These are phyloP conservation scores for Sugiyamaella japonica DNA, from an alignment of 1,139 yeast genomes.

Conservation along the genomic window DNA sequence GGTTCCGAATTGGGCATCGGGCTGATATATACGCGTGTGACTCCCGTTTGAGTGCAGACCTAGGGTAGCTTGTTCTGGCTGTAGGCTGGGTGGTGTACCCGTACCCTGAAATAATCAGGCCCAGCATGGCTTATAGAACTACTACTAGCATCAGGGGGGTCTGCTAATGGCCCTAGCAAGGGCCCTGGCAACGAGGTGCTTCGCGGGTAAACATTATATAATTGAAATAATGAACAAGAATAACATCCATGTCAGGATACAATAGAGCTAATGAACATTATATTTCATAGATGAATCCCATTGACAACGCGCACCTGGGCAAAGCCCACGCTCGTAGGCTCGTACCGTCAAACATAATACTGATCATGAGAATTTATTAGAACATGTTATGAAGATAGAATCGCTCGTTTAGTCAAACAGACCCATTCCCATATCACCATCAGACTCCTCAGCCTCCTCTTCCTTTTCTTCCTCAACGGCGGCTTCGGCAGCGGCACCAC, in stretches of 20 bases:
- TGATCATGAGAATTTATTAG: conserved; percentile 12
- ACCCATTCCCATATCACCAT: conserved; percentile 44
- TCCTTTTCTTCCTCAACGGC: conserved; percentile 34
- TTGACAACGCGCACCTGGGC: not conserved
- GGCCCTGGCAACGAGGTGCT: too few species aligned
- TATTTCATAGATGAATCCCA: too few species aligned
- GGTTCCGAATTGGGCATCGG: not conserved
- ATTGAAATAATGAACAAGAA: too few species aligned
- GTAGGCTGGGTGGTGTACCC: not conserved
- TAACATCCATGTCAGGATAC: too few species aligned
- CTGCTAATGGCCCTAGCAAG: too few species aligned
- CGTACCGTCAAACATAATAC: not conserved
- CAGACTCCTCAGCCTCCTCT: conserved; percentile 37
- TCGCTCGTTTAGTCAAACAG: conserved; percentile 40
- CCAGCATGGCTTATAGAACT: too few species aligned
- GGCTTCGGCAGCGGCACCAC: conserved; percentile 55
- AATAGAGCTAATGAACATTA: too few species aligned
- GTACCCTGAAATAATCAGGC: not conserved
- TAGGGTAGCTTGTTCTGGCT: conserved; percentile 1
- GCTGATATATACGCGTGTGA: conserved; percentile 1
- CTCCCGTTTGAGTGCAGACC: conserved; percentile 14
- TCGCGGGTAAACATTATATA: too few species aligned
- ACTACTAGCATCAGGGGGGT: too few species aligned
- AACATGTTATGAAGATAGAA: not conserved
- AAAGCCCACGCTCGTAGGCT: not conserved